phyloP scores from a whole-genome alignment of 192 early-diverging fungal genomes.

The Coemansia aciculifera region DNA sequence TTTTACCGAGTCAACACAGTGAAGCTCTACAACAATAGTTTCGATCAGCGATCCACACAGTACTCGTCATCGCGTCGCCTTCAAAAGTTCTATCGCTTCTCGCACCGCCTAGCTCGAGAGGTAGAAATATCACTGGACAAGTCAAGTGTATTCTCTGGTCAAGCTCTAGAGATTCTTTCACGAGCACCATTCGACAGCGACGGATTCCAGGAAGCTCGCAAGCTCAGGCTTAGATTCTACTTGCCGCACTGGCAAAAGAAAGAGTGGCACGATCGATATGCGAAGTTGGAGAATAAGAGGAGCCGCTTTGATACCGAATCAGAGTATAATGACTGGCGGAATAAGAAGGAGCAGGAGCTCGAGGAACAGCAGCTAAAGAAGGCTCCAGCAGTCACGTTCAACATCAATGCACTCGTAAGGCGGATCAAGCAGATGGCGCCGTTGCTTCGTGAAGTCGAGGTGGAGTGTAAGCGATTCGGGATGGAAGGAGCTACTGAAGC shows the following conservation, averaged over 20 bases:
- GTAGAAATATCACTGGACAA: not conserved
- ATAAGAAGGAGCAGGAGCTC: too few species aligned
- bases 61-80: not conserved
- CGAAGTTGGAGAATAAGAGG: not conserved
- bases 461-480: not conserved
- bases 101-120: not conserved
- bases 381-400: not conserved
- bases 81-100: not conserved
- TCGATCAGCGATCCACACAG: not conserved
- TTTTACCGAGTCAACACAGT: not conserved
- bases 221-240: not conserved
- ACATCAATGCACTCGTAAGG: not conserved
- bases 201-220: not conserved
- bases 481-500: not conserved
- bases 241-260: too few species aligned
- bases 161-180: not conserved
- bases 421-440: not conserved
- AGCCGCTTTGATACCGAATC: not conserved
- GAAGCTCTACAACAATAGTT: not conserved
- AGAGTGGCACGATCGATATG: not conserved
- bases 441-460: not conserved
- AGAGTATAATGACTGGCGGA: not conserved
- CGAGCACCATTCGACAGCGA: not conserved
- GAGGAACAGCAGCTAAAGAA: not conserved
- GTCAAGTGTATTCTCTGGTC: not conserved